Evolutionary conservation across 208 protist genomes (phyloP).

Genomic region (Acanthamoeba healyi): DNA sequence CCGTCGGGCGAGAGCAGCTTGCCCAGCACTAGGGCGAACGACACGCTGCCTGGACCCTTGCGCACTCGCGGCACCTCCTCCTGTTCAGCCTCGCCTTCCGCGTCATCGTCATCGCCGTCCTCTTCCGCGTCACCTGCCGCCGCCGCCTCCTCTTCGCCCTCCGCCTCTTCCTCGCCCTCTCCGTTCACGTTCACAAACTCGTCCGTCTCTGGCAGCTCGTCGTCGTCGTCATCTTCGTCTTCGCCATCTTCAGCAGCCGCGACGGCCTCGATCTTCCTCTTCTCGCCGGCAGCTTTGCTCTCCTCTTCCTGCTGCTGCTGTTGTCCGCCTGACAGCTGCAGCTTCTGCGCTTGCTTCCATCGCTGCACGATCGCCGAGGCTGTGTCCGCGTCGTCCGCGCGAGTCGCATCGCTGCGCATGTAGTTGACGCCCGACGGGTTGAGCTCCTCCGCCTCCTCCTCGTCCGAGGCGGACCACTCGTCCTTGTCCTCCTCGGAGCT

Average conservation of each 20-base stretch:
- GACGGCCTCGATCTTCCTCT: conserved; percentile 6
- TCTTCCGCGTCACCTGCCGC: too few relatives aligned
- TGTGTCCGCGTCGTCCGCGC: neutral
- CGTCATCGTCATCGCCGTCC: too few relatives aligned
- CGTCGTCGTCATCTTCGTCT: neutral
- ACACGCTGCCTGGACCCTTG: conserved; percentile 3
- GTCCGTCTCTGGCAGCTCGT: neutral
- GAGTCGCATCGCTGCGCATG: neutral
- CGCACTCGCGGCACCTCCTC: neutral
- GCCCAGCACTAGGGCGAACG: conserved; percentile 13
- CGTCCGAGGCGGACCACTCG: neutral
- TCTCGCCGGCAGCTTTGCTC: neutral
- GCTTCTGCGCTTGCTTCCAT: conserved; percentile 28
- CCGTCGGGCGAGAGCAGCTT: neutral
- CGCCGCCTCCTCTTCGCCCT: too few relatives aligned
- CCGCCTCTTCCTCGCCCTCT: too few relatives aligned
- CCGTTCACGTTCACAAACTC: too few relatives aligned
- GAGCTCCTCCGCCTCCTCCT: neutral
- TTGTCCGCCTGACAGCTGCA: too few relatives aligned
- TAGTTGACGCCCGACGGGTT: too few relatives aligned
- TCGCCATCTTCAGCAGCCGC: neutral
- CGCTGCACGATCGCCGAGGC: neutral
- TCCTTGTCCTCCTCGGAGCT: conserved; percentile 22
- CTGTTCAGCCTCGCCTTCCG: too few relatives aligned
- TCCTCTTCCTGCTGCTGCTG: neutral